Evolutionary conservation across 441 rosid species (phyloP), one percentile per base, ranked within the genome.

Genomic region (Omphalea diandra): DNA sequence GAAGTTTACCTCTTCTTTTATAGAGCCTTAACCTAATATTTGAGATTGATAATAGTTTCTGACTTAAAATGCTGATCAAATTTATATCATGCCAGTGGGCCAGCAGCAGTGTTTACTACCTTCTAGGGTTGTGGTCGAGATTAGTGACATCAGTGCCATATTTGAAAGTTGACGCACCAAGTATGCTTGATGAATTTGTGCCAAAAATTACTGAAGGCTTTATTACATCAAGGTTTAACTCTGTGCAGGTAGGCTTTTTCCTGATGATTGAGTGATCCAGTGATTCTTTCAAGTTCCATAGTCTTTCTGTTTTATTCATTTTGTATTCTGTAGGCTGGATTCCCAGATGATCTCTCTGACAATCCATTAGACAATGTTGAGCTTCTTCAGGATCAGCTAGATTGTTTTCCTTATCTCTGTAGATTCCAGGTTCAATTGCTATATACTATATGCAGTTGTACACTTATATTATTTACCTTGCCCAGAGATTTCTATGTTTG

Each of bases 351-450:
- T 76, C 86, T 80, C 62, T 80, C 97, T n/a, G 98, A 94, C 67
- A 92, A 94, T 82, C 96, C 96, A 43, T 83, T 96, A 69, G 99
- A 96, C 85, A 96, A 90, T 86, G 94, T 94, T 59, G 99, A 96
- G 82, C 89, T 90, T 77, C 94, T 96, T 74, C 99, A 96, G 79
- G 99, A 96, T 84, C 98, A 91, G 80, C 92, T 96, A 29, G 99
- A 96, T 78, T 87, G 90, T 86, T 94, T 96, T 86, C 99, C 99
- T 67, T 81, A 86, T 78, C 92, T 96, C 57, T 94, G 99, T 79
- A 88, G 97, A 89, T 96, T 92, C 83, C 98, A 96, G 99, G 99
- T 96, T 82, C 66, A 40, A 49, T 62, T 54, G 27, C 70, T 50
- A 32, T n/a, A n/a, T n/a, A 49, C 36, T 59, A 18, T 31, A 58